These are phyloP conservation scores for Phytophthora meadii DNA, from an alignment of 352 stramenopile species.

Conservation along the genomic window DNA sequence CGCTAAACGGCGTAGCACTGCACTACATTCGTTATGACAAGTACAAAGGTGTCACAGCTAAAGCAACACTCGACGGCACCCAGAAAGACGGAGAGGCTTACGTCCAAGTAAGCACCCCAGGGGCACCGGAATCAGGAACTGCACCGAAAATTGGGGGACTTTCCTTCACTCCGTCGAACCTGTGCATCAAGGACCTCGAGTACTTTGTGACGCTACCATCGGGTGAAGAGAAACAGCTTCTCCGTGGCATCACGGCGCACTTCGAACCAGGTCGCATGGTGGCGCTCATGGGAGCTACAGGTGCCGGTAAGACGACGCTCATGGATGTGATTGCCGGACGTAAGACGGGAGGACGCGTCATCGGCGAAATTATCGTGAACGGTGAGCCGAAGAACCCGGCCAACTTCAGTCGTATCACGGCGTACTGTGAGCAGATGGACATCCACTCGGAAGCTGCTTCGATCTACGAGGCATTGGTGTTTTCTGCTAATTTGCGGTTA, in stretches of 20 bases:
- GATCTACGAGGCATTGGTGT: conserved; percentile 91
- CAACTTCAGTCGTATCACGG: conserved; percentile 75
- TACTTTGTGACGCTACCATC: conserved; percentile 71
- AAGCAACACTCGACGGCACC: conserved; percentile 39
- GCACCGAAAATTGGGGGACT: conserved; percentile 35
- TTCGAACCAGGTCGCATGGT: conserved; percentile 72
- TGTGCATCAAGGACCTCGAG: conserved; percentile 59
- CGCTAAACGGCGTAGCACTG: conserved; percentile 47
- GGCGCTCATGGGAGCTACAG: conserved; percentile 74
- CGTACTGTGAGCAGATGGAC: conserved; percentile 89
- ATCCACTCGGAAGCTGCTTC: conserved; percentile 85
- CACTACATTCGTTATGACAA: conserved; percentile 60
- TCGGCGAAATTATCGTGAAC: conserved; percentile 90
- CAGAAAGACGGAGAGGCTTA: conserved; percentile 35
- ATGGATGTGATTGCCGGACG: conserved; percentile 70
- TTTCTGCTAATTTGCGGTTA: conserved; percentile 90
- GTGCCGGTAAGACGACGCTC: conserved; percentile 69
- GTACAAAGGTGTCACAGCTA: conserved; percentile 48
- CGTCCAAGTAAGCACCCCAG: conserved; percentile 40
- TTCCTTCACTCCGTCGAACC: conserved; percentile 49
- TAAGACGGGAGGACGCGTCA: conserved; percentile 68
- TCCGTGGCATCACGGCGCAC: conserved; percentile 52
- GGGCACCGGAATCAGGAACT: neutral
- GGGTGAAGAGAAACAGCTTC: conserved; percentile 60
- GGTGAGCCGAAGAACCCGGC: conserved; percentile 82